phyloP scores from a whole-genome alignment of 2,329 filamentous ascomycete genomes.

The Apiospora pterosperma region DNA sequence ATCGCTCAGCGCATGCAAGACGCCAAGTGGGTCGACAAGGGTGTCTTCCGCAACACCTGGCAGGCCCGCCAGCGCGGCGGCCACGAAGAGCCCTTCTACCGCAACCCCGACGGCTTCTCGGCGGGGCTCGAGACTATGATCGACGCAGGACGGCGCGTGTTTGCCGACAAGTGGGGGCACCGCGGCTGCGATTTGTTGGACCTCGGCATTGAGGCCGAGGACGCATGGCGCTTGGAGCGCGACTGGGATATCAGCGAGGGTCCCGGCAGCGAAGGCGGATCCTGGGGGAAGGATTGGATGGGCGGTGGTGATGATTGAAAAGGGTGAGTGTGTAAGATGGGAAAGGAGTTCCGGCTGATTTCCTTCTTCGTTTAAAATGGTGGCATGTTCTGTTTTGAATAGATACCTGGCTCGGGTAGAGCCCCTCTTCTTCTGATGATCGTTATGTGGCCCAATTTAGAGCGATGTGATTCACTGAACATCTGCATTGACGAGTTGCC shows the following conservation, averaged over 20 bases:
- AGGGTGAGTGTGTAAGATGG: not conserved
- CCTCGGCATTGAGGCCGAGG: conserved; percentile 26
- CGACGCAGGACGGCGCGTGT: conserved; percentile 32
- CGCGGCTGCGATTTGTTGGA: conserved; percentile 32
- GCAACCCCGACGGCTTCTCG: conserved; percentile 34
- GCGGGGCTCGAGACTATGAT: conserved; percentile 27
- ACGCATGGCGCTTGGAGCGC: conserved; percentile 33
- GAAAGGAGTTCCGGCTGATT: not conserved
- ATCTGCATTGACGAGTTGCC: not conserved
- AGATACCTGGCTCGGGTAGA: not conserved
- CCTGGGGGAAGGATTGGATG: conserved; percentile 30
- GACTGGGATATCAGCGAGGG: conserved; percentile 30
- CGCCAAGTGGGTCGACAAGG: conserved; percentile 5
- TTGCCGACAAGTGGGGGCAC: conserved; percentile 39
- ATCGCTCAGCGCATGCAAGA: conserved; percentile 28
- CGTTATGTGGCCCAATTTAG: not conserved
- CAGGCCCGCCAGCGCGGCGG: conserved; percentile 39
- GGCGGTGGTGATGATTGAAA: conserved; percentile 9
- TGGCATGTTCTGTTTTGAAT: not conserved
- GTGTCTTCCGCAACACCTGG: conserved; percentile 32
- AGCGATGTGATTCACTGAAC: not conserved
- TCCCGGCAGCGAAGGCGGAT: conserved; percentile 22
- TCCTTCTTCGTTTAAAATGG: not conserved
- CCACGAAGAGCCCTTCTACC: conserved; percentile 39
- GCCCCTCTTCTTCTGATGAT: not conserved